phyloP scores from a whole-genome alignment of 352 stramenopile species.

The Phytopythium helicoides region DNA sequence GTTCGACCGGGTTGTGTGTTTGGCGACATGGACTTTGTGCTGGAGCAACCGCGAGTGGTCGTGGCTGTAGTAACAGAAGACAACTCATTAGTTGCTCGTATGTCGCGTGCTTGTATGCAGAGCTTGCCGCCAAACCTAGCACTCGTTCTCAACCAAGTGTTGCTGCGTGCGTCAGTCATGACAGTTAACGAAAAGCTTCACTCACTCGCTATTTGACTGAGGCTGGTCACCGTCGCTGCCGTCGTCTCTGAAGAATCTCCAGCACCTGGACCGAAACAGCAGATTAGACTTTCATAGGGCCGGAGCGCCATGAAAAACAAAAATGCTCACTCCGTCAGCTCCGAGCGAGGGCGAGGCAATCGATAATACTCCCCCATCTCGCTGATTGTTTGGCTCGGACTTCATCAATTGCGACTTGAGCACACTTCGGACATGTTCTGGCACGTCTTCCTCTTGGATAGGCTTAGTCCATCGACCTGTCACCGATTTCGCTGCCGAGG shows the following conservation, averaged over 20 bases:
- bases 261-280: constrained; percentile 28
- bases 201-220: constrained; percentile 21
- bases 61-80: constrained; percentile 36
- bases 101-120: constrained; percentile 31
- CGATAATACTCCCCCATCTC: constrained; percentile 47
- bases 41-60: constrained; percentile 44
- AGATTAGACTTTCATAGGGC: neutral
- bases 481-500: neutral
- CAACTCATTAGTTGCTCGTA: constrained; percentile 36
- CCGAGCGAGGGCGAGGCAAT: neutral
- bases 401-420: constrained; percentile 51
- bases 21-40: constrained; percentile 65
- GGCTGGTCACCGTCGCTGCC: constrained; percentile 13
- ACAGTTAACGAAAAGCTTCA: constrained; percentile 49
- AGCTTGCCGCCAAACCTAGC: constrained; percentile 37
- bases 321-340: constrained; percentile 42
- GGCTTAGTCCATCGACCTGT: neutral
- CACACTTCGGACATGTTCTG: constrained; percentile 55
- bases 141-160: constrained; percentile 50
- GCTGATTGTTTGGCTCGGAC: constrained; percentile 36
- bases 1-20: constrained; percentile 58
- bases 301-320: neutral
- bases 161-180: constrained; percentile 58
- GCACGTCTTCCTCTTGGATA: constrained; percentile 8
- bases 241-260: constrained; percentile 59